These are phyloP conservation scores for Talaromyces islandicus DNA, from an alignment of 2,329 filamentous ascomycete genomes.

Conservation along the genomic window DNA sequence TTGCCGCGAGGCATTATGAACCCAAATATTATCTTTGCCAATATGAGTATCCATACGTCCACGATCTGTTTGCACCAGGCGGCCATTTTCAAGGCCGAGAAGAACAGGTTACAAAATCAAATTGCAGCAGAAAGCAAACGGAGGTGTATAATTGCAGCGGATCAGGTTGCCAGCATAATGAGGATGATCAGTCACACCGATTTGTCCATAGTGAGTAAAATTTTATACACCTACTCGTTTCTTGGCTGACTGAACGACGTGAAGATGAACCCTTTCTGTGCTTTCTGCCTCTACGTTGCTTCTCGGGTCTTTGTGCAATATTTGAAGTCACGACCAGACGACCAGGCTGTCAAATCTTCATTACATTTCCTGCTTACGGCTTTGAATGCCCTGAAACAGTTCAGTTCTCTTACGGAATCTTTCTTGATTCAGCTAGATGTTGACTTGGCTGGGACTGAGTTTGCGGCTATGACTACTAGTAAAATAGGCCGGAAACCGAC, in stretches of 20 bases:
- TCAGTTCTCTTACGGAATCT: slow-evolving; percentile 87
- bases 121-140: slow-evolving; percentile 87
- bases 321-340: slow-evolving; percentile 85
- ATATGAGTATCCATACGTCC: slow-evolving; percentile 95
- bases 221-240: slow-evolving; percentile 32
- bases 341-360: slow-evolving; percentile 69
- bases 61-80: slow-evolving; percentile 97
- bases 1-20: slow-evolving; percentile 69
- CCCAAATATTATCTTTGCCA: slow-evolving; percentile 84
- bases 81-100: slow-evolving; percentile 95
- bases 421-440: slow-evolving; percentile 91
- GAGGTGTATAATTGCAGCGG: slow-evolving; percentile 85
- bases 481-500: slow-evolving; percentile 9
- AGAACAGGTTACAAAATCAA: slow-evolving; percentile 68
- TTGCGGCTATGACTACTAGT: slow-evolving; percentile 16
- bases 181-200: slow-evolving; percentile 89
- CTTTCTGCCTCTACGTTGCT: slow-evolving; percentile 93
- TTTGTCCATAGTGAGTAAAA: slow-evolving; percentile 62
- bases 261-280: slow-evolving; percentile 92
- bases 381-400: slow-evolving; percentile 81
- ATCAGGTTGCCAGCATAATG: slow-evolving; percentile 93
- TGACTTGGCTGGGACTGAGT: slow-evolving; percentile 62
- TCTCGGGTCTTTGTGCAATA: slow-evolving; percentile 94
- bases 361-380: slow-evolving; percentile 86
- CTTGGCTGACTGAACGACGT: slow-evolving; percentile 12